A percentile compares a stretch with the other conserved stretches of the same genome.
phyloP scores from a whole-genome alignment of 2,329 filamentous ascomycete genomes.

The Fusarium piperis region DNA sequence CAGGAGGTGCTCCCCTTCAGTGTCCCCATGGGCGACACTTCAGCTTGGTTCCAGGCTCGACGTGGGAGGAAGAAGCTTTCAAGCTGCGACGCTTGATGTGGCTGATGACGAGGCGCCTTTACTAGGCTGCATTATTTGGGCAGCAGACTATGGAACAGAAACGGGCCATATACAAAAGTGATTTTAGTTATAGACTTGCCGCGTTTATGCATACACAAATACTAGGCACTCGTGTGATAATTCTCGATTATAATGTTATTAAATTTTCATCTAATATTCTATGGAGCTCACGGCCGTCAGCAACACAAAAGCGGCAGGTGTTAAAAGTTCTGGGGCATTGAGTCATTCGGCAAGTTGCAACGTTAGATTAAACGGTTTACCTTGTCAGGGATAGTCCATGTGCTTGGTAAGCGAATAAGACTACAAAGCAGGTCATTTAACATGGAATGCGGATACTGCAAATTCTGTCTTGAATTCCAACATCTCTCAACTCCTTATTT shows the following conservation, averaged over 20 bases:
- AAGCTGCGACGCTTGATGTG: neutral
- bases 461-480: neutral
- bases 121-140: neutral
- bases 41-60: constrained; percentile 17
- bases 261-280: neutral
- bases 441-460: neutral
- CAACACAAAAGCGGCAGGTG: neutral
- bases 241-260: neutral
- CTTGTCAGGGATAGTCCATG: neutral
- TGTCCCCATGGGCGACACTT: constrained; percentile 38
- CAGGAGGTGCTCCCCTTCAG: constrained; percentile 36
- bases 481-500: neutral
- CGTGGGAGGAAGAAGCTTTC: constrained; percentile 2
- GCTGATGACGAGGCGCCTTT: neutral
- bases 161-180: neutral
- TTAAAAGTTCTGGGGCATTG: neutral
- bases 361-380: neutral
- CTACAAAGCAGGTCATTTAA: neutral
- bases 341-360: neutral
- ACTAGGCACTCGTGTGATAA: neutral
- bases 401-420: neutral
- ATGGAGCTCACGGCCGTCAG: neutral
- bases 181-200: neutral
- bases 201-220: neutral
- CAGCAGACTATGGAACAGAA: neutral